These are phyloP conservation scores for Podospora pseudopauciseta DNA, from an alignment of 495 filamentous ascomycete species.

Conservation along the genomic window DNA sequence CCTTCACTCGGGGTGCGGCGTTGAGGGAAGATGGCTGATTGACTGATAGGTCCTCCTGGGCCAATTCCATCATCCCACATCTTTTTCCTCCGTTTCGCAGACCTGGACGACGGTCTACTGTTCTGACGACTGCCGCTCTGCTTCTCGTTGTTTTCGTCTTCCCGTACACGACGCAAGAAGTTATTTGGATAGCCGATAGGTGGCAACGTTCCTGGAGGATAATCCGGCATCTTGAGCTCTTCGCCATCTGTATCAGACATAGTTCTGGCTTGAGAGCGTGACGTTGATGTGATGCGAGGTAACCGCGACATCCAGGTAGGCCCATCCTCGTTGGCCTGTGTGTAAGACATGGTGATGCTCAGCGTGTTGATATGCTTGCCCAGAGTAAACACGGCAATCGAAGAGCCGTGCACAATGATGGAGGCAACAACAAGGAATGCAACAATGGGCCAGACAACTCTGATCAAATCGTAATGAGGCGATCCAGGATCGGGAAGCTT, in stretches of 20 bases:
- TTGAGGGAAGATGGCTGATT: constrained; percentile 83
- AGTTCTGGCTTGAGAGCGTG: constrained; percentile 82
- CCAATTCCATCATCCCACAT: constrained; percentile 67
- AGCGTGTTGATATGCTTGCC: constrained; percentile 98
- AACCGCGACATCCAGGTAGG: constrained; percentile 93
- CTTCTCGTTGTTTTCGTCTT: constrained; percentile 58
- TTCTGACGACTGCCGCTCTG: constrained; percentile 26
- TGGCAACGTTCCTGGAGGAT: constrained; percentile 74
- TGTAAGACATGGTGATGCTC: constrained; percentile 93
- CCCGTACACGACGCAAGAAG: constrained; percentile 77
- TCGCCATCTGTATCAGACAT: constrained; percentile 51
- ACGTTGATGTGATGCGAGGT: constrained; percentile 81
- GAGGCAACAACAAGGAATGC: constrained; percentile 92
- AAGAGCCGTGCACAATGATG: constrained; percentile 95
- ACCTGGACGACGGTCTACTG: constrained; percentile 58
- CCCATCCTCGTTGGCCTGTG: constrained; percentile 80
- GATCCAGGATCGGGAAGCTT: constrained; percentile 51
- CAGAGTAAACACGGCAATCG: constrained; percentile 95
- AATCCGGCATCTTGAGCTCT: constrained; percentile 57
- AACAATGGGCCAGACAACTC: constrained; percentile 92
- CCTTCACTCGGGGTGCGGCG: constrained; percentile 45
- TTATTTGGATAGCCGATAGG: constrained; percentile 69
- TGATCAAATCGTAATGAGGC: constrained; percentile 64
- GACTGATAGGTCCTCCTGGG: constrained; percentile 82
- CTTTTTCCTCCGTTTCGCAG: constrained; percentile 60